Conservation (phyloP, 305 asterid species). For the Fraxinus xanthoxyloides region DNA sequence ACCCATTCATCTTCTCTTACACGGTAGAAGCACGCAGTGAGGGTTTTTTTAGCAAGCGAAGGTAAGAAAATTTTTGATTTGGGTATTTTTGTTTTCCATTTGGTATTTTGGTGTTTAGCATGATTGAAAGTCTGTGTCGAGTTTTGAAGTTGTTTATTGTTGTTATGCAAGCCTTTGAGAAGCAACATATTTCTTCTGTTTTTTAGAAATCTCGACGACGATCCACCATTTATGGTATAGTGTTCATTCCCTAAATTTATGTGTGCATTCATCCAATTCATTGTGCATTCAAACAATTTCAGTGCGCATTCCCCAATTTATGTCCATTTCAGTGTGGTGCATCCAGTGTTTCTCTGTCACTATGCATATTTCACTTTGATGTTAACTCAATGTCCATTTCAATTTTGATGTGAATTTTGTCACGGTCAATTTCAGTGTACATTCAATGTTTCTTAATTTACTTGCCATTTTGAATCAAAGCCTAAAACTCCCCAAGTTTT, state of each 20-base stretch:
- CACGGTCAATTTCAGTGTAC: not conserved
- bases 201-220: not conserved
- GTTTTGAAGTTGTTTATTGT: too few relatives aligned
- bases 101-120: not conserved
- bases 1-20: too few relatives aligned
- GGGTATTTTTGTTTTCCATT: not conserved
- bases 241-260: not conserved
- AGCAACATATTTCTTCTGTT: too few relatives aligned
- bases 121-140: too few relatives aligned
- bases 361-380: not conserved
- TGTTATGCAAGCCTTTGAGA: not conserved
- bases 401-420: too few relatives aligned
- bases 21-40: not conserved
- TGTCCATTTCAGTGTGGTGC: not conserved
- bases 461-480: not conserved
- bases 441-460: too few relatives aligned
- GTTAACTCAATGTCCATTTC: not conserved
- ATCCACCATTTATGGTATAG: not conserved
- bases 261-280: not conserved
- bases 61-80: too few relatives aligned
- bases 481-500: not conserved
- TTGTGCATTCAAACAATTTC: not conserved
- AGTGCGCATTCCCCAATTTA: not conserved
- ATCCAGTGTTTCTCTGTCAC: too few relatives aligned
- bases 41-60: not conserved